Evolutionary conservation across 1,139 yeast genomes (phyloP), one percentile per base, ranked within the genome.

Genomic region (Debaryomyces sp.): DNA sequence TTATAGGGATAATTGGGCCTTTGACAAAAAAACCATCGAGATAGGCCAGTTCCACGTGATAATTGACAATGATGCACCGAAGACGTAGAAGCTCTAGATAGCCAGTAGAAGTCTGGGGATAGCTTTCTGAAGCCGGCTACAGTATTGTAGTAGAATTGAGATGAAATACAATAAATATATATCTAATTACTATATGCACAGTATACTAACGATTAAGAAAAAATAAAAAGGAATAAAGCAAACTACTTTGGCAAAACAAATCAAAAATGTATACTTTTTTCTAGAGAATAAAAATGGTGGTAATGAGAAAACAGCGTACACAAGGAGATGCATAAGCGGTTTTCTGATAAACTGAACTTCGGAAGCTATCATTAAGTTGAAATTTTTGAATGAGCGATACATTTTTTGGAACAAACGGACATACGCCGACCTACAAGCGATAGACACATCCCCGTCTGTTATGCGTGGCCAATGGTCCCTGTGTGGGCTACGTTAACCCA

Each of bases 141-240:
- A 17, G 9, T 3, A 17, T 33, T 29, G 34, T 12, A 12, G 43
- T 18, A 18, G 13, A 35, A 35, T 22, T 35, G 38, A 35, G 34
- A 26, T 27, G 18, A 41, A 41, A 30, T 18, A 41, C 43, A 41
- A 41, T 41, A 41, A 41, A 41, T 41, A 41, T 46, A 32, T 46
- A 48, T 48, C 51, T 48, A 48, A 45, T 48, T 48, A 45, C 51
- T 48, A 48, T 43, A 48, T 48, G 51, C 51, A 48, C 51, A 45
- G 48, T 43, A 48, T 43, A 48, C 44, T 45, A 40, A 39, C 41
- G 43, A 32, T 40, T 34, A 36, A 22, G 40, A 34, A 24, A 35
- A 42, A 35, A 42, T 3, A 42, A 23, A 35, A 35, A 24, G 22
- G 44, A 24, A 29, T 26, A 42, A 33, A 34, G 44, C 39, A 41